These are phyloP conservation scores for Ceratobasidium sp. DNA, from an alignment of 1,284 basidiomycete species.

Conservation along the genomic window DNA sequence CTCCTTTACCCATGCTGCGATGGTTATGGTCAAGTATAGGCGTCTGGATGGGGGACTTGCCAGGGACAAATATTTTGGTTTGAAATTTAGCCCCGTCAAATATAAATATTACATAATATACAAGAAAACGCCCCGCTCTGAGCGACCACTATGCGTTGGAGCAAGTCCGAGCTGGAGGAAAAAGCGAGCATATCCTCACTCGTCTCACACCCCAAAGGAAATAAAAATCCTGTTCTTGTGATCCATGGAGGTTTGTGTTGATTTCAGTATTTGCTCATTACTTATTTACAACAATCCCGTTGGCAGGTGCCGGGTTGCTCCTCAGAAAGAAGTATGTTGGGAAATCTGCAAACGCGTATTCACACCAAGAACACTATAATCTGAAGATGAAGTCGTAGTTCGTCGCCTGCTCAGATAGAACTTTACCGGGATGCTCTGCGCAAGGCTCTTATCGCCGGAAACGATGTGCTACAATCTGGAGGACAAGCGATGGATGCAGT, in stretches of 20 bases:
- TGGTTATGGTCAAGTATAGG: constrained; percentile 8
- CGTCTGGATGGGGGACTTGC: not conserved
- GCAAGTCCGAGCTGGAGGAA: not conserved
- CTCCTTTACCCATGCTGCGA: constrained; percentile 61
- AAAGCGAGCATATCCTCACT: constrained; percentile 2
- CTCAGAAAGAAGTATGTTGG: constrained; percentile 50
- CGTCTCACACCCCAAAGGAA: not conserved
- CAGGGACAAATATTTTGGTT: not conserved
- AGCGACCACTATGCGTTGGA: constrained; percentile 15
- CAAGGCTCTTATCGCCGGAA: constrained; percentile 65
- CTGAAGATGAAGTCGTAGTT: constrained; percentile 45
- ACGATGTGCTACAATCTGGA: constrained; percentile 66
- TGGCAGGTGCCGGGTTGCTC: constrained; percentile 48
- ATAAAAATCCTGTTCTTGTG: constrained; percentile 58
- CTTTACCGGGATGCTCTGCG: constrained; percentile 64
- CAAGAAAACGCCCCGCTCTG: not conserved
- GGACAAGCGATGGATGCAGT: constrained; percentile 85
- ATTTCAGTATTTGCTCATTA: constrained; percentile 49
- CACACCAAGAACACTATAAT: constrained; percentile 28
- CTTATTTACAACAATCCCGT: not conserved
- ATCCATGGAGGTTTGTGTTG: constrained; percentile 79
- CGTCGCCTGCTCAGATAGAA: constrained; percentile 68
- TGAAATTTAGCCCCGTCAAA: too few relatives aligned
- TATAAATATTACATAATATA: not conserved
- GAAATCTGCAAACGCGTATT: not conserved